Conservation (phyloP, 257 asterid genomes). For the Fraxinus quadrangulata region DNA sequence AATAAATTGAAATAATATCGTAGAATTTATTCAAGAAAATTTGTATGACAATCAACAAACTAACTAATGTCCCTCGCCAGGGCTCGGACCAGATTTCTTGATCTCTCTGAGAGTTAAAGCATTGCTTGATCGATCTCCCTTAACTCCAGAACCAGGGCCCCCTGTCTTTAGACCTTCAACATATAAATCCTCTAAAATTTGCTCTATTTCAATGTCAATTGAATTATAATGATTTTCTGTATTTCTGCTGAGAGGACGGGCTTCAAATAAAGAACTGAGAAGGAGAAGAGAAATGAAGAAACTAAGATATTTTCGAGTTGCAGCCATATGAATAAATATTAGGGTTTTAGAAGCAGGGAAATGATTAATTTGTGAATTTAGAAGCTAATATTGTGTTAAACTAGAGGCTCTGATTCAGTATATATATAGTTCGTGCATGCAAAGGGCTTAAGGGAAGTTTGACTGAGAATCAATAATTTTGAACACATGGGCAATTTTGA, state of each 20-base stretch:
- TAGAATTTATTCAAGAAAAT: no score
- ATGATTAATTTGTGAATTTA: not conserved
- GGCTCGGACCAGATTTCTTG: constrained; percentile 40
- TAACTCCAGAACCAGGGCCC: constrained; percentile 30
- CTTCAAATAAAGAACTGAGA: constrained; percentile 12
- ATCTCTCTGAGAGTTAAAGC: constrained; percentile 21
- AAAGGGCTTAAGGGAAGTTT: not conserved
- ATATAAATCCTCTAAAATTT: constrained; percentile 16
- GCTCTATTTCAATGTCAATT: not conserved
- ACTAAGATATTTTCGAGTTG: not conserved
- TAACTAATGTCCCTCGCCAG: constrained; percentile 19
- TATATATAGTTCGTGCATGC: not conserved
- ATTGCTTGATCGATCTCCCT: constrained; percentile 17
- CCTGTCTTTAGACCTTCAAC: constrained; percentile 33
- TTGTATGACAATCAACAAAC: not conserved
- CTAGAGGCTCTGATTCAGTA: not conserved
- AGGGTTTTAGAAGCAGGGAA: not conserved
- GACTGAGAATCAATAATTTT: no score
- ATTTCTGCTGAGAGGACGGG: constrained; percentile 28
- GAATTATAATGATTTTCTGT: not conserved
- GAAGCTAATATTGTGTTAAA: not conserved
- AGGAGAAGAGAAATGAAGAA: not conserved
- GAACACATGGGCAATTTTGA: no score
- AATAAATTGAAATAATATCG: not conserved
- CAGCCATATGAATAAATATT: not conserved